These are phyloP conservation scores for Nicotiana paniculata DNA, from an alignment of 257 asterid species.

Conservation along the genomic window DNA sequence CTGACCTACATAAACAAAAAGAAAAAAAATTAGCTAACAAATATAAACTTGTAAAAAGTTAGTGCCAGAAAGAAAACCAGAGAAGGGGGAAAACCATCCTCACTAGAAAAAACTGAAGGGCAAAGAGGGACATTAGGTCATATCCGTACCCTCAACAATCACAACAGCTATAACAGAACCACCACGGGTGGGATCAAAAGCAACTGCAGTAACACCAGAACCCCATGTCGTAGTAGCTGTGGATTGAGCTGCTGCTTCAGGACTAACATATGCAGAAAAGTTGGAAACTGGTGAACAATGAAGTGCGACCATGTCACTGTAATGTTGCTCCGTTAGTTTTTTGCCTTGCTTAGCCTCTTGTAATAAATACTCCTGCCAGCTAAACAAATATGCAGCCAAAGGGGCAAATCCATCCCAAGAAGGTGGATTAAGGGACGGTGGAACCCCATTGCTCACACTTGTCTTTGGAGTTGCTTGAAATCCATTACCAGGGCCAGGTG, in stretches of 20 bases:
- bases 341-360: conserved; percentile 78
- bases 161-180: conserved; percentile 96
- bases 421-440: conserved; percentile 90
- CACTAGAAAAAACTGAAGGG: neutral
- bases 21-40: neutral
- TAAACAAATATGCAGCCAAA: conserved; percentile 87
- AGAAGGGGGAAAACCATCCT: neutral
- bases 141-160: conserved; percentile 79
- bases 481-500: conserved; percentile 96
- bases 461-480: conserved; percentile 85
- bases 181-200: conserved; percentile 98
- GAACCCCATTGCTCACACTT: conserved; percentile 58
- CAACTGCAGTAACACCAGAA: conserved; percentile 98
- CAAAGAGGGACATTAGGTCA: neutral
- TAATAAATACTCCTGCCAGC: conserved; percentile 91
- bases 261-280: conserved; percentile 98
- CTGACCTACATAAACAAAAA: conserved; percentile 63
- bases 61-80: conserved; percentile 6
- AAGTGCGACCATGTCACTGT: conserved; percentile 68
- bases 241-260: conserved; percentile 98
- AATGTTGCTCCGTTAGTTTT: conserved; percentile 63
- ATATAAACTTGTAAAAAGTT: conserved; percentile 6
- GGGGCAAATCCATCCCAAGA: conserved; percentile 97
- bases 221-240: conserved; percentile 98
- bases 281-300: conserved; percentile 98